Conservation (phyloP, 495 filamentous ascomycete genomes). For the Geoglossum glabrum region DNA sequence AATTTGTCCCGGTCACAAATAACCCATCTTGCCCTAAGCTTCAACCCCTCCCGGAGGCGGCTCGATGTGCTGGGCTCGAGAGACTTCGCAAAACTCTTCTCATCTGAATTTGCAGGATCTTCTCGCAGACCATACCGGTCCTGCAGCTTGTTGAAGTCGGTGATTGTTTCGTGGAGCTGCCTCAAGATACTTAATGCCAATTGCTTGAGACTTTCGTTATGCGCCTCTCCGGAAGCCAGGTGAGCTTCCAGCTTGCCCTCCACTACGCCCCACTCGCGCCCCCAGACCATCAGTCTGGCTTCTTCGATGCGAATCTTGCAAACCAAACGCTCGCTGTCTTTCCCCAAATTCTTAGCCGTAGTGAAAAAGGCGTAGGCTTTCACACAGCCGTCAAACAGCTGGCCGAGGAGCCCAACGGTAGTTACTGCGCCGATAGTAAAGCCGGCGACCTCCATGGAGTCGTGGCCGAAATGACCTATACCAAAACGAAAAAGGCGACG, state of each 20-base stretch:
- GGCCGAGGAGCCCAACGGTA: conserved; percentile 13
- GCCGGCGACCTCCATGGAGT: conserved; percentile 11
- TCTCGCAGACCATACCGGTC: conserved; percentile 19
- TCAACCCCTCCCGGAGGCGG: conserved; percentile 9
- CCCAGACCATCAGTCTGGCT: conserved; percentile 18
- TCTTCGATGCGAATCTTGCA: conserved; percentile 23
- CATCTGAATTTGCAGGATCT: conserved; percentile 1
- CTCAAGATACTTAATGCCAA: conserved; percentile 16
- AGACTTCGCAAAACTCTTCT: not conserved
- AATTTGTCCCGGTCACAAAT: conserved; percentile 22
- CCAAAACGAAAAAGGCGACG: too few relatives aligned
- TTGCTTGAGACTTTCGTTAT: conserved; percentile 12
- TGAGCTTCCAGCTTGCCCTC: conserved; percentile 18
- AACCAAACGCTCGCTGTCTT: conserved; percentile 17
- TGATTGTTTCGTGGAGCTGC: conserved; percentile 18
- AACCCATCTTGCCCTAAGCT: conserved; percentile 19
- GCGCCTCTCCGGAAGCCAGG: conserved; percentile 10
- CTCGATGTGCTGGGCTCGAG: not conserved
- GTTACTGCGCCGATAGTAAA: conserved; percentile 10
- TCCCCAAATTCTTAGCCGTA: conserved; percentile 15
- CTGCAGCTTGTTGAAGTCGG: conserved; percentile 20
- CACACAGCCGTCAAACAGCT: conserved; percentile 18
- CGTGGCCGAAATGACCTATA: too few relatives aligned
- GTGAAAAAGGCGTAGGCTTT: conserved; percentile 19
- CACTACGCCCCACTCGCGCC: conserved; percentile 20